Conservation (phyloP, 768 basidiomycete genomes). For the Floccularia luteovirens region DNA sequence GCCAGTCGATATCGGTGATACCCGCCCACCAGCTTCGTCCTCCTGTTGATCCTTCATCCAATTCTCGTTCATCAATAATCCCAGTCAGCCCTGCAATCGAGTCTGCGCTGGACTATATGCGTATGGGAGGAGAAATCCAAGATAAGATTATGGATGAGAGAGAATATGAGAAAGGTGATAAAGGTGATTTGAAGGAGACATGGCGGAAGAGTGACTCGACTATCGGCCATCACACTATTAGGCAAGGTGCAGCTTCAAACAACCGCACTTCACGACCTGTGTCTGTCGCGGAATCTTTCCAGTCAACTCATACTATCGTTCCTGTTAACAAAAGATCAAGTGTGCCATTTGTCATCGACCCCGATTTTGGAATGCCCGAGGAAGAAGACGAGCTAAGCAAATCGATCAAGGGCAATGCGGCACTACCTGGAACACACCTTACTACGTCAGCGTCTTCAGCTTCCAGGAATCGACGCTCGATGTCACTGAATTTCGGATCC, state of each 20-base stretch:
- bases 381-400: slow-evolving; percentile 36
- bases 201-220: slow-evolving; percentile 83
- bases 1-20: slow-evolving; percentile 8
- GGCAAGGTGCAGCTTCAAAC: slow-evolving; percentile 38
- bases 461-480: slow-evolving; percentile 51
- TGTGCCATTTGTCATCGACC: slow-evolving; percentile 58
- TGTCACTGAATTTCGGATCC: slow-evolving; percentile 48
- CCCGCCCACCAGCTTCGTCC: slow-evolving; percentile 3
- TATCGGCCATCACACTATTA: slow-evolving; percentile 68
- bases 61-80: slow-evolving; percentile 43
- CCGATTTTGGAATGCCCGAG: slow-evolving; percentile 60
- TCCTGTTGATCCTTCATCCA: slow-evolving; percentile 7
- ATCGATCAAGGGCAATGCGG: slow-evolving; percentile 7
- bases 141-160: slow-evolving; percentile 9
- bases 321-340: slow-evolving; percentile 59
- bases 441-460: slow-evolving; percentile 40
- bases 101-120: slow-evolving; percentile 50
- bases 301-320: slow-evolving; percentile 67
- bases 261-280: slow-evolving; percentile 58
- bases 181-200: slow-evolving; percentile 49
- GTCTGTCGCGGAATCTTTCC: slow-evolving; percentile 71
- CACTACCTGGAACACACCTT: slow-evolving; percentile 8
- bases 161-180: slow-evolving; percentile 14
- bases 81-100: slow-evolving; percentile 50
- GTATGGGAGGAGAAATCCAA: slow-evolving; percentile 26